A percentile compares a stretch with the other conserved stretches of the same genome.
These are phyloP conservation scores for Pachysandra terminalis DNA, from an alignment of 164 flowering plant genomes.

Conservation along the genomic window DNA sequence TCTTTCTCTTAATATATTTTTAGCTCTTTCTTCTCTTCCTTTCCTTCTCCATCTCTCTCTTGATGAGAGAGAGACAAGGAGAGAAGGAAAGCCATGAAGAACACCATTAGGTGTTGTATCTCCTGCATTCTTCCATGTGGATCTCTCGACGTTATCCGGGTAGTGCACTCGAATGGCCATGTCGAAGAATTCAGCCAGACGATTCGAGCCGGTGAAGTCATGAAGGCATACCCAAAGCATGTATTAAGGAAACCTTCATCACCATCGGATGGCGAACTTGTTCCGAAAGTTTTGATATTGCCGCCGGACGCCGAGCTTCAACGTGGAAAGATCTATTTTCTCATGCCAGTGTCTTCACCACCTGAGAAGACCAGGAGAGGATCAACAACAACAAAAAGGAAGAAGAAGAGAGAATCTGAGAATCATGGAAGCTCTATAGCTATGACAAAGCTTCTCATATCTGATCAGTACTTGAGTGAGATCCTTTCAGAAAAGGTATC, in stretches of 20 bases:
- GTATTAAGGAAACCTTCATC: constrained; percentile 61
- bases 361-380: constrained; percentile 26
- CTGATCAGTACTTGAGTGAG: constrained; percentile 77
- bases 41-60: too few relatives aligned
- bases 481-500: constrained; percentile 69
- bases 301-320: constrained; percentile 84
- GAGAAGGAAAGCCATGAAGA: constrained; percentile 47
- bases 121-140: constrained; percentile 97
- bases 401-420: constrained; percentile 16
- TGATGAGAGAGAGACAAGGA: constrained; percentile 3
- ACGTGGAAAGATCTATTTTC: constrained; percentile 92
- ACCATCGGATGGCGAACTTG: constrained; percentile 34
- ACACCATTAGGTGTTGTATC: constrained; percentile 75
- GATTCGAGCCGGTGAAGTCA: constrained; percentile 61
- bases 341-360: constrained; percentile 49
- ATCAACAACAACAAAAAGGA: constrained; percentile 30
- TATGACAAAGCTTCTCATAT: constrained; percentile 31
- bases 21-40: constrained; percentile 6
- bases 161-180: constrained; percentile 71
- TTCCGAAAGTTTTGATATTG: constrained; percentile 52
- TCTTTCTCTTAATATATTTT: constrained; percentile 4
- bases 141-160: constrained; percentile 74
- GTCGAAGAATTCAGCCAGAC: constrained; percentile 77
- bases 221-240: constrained; percentile 84
- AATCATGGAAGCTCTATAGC: constrained; percentile 5